Percentiles rank a stretch among this genome's conserved stretches.
Conservation (phyloP, 805 yeast species). For the Candida verbasci region DNA sequence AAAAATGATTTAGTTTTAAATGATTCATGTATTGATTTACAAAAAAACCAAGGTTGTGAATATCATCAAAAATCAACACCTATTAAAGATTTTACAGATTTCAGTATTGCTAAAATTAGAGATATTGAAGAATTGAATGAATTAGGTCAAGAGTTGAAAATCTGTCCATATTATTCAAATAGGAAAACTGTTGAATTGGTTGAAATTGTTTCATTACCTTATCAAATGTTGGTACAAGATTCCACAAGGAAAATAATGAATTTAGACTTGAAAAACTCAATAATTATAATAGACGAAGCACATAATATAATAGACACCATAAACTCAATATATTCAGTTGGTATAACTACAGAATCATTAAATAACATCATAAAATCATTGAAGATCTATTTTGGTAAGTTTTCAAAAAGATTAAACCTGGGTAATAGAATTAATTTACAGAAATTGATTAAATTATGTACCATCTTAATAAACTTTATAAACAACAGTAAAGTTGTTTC, state of each 20-base stretch:
- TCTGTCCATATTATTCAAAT: constrained; percentile 82
- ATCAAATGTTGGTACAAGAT: constrained; percentile 67
- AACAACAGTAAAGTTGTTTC: constrained; percentile 25
- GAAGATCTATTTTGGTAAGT: constrained; percentile 52
- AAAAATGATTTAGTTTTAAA: constrained; percentile 55
- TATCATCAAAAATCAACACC: constrained; percentile 21
- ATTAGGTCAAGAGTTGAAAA: constrained; percentile 51
- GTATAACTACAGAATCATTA: constrained; percentile 50
- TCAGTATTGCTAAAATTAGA: constrained; percentile 50
- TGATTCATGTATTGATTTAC: constrained; percentile 76
- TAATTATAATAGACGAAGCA: constrained; percentile 87
- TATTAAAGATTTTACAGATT: constrained; percentile 46
- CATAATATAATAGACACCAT: constrained; percentile 82
- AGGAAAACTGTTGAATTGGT: constrained; percentile 52
- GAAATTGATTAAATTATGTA: constrained; percentile 58
- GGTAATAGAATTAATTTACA: constrained; percentile 67
- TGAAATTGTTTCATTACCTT: constrained; percentile 82
- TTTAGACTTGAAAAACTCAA: constrained; percentile 55
- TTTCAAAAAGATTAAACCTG: constrained; percentile 60
- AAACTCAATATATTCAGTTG: constrained; percentile 60
- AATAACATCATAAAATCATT: constrained; percentile 43
- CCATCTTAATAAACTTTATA: constrained; percentile 48
- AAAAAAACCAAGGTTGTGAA: constrained; percentile 33
- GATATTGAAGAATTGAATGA: constrained; percentile 77
- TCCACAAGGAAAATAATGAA: constrained; percentile 56